Percentiles rank a stretch among this genome's conserved stretches.
These are phyloP conservation scores for Amanita rimosa DNA, from an alignment of 768 basidiomycete genomes.

Conservation along the genomic window DNA sequence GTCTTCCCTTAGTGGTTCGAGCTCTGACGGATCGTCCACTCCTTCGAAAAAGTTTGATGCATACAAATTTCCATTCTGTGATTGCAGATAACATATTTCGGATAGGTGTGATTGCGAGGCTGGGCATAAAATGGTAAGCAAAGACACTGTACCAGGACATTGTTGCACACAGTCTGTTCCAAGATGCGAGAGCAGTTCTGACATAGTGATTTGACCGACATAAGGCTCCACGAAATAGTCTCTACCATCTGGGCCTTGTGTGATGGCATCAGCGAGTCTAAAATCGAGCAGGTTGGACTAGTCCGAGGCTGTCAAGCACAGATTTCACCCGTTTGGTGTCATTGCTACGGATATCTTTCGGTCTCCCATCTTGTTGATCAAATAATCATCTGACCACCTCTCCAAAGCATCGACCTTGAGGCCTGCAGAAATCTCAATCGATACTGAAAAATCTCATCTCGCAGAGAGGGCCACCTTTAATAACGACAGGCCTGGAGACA, in stretches of 20 bases:
- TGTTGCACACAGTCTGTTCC: conserved; percentile 19
- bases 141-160: neutral
- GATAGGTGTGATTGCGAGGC: neutral
- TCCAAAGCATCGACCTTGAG: conserved; percentile 33
- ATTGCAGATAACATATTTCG: conserved; percentile 68
- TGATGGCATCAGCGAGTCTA: conserved; percentile 72
- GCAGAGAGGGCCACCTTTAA: conserved; percentile 37
- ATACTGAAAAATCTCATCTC: neutral
- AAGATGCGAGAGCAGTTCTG: conserved; percentile 27
- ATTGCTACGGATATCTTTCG: conserved; percentile 58
- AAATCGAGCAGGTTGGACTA: neutral
- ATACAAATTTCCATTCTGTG: conserved; percentile 86
- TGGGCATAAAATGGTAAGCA: neutral
- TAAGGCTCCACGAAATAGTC: conserved; percentile 72
- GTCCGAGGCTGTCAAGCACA: neutral
- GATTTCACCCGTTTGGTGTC: conserved; percentile 70
- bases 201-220: conserved; percentile 57
- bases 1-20: conserved; percentile 48
- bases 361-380: conserved; percentile 43
- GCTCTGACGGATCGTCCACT: conserved; percentile 38
- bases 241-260: conserved; percentile 35
- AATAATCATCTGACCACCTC: conserved; percentile 60
- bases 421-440: conserved; percentile 22
- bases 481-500: conserved; percentile 62
- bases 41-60: conserved; percentile 29